A percentile compares a stretch with the other conserved stretches of the same genome.
phyloP scores from a whole-genome alignment of 225 moss, liverwort and hornwort species.

The Marchantia paleacea region DNA sequence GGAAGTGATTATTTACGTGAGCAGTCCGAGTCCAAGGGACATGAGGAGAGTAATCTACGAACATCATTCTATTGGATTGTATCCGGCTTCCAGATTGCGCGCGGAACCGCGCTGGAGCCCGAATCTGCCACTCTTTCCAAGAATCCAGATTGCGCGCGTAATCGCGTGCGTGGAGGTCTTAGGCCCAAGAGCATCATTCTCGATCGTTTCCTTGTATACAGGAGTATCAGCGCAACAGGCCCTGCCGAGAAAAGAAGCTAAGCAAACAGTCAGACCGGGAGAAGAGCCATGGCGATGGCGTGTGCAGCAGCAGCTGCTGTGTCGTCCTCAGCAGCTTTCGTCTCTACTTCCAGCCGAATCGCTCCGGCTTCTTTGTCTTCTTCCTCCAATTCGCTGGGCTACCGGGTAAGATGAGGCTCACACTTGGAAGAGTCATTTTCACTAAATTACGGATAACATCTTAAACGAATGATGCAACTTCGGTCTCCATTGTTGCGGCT shows the following conservation, averaged over 20 bases:
- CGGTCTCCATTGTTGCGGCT: too few species aligned
- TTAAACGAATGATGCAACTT: too few species aligned
- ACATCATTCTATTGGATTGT: conserved; percentile 11
- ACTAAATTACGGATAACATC: too few species aligned
- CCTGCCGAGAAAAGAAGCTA: background rate
- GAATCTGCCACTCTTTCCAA: background rate
- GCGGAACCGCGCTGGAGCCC: conserved; percentile 12
- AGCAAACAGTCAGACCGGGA: background rate
- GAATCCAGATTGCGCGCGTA: background rate
- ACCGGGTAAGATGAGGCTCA: background rate
- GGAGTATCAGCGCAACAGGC: background rate
- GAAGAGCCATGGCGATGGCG: conserved; percentile 20
- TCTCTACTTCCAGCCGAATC: conserved; percentile 10
- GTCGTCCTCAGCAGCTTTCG: conserved; percentile 18
- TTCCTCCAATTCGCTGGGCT: background rate
- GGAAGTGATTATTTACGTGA: too few species aligned
- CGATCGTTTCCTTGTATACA: background rate
- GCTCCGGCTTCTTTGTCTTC: conserved; percentile 14
- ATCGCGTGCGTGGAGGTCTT: background rate
- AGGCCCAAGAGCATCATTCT: background rate
- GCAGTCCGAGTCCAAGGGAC: too few species aligned
- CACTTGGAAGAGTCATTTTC: too few species aligned
- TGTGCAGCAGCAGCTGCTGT: background rate
- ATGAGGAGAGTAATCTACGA: conserved; percentile 4
- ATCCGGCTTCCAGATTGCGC: conserved; percentile 12